Percentiles rank a stretch among this genome's conserved stretches.
These are phyloP conservation scores for Yamadazyma tumulicola DNA, from an alignment of 805 yeast species.

Conservation along the genomic window DNA sequence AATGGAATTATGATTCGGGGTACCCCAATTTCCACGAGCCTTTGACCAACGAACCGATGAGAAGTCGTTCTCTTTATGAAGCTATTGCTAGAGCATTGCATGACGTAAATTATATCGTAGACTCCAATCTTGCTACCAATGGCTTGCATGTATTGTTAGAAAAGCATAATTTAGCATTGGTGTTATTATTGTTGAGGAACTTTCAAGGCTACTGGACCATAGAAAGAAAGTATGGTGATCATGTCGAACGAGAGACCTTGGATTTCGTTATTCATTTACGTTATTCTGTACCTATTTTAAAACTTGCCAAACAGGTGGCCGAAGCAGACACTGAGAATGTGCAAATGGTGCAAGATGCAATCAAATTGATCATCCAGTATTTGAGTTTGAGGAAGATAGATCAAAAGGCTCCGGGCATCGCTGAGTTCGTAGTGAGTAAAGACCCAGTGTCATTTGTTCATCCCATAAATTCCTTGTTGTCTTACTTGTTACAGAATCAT, in stretches of 20 bases:
- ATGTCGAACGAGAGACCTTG: constrained; percentile 56
- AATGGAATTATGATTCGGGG: constrained; percentile 32
- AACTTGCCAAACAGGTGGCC: constrained; percentile 37
- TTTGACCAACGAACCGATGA: constrained; percentile 9
- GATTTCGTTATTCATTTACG: constrained; percentile 50
- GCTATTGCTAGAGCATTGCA: constrained; percentile 30
- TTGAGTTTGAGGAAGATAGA: constrained; percentile 23
- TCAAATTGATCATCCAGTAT: constrained; percentile 25
- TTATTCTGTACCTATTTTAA: constrained; percentile 42
- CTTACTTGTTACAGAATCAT: constrained; percentile 37
- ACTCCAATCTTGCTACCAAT: constrained; percentile 18
- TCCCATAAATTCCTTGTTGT: constrained; percentile 57
- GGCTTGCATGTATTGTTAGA: constrained; percentile 21
- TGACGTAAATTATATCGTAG: constrained; percentile 25
- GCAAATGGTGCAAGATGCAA: constrained; percentile 26
- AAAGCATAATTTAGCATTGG: constrained; percentile 35
- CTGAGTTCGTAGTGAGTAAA: constrained; percentile 42
- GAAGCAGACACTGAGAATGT: constrained; percentile 10
- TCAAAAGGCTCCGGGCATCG: constrained; percentile 25
- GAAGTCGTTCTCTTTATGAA: constrained; percentile 22
- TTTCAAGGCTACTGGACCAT: constrained; percentile 60
- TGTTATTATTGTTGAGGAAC: constrained; percentile 45
- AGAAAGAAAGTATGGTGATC: constrained; percentile 62
- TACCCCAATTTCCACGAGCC: constrained; percentile 26
- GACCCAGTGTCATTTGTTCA: constrained; percentile 55